phyloP scores from a whole-genome alignment of 352 stramenopile species.

The Discostella stelligera region DNA sequence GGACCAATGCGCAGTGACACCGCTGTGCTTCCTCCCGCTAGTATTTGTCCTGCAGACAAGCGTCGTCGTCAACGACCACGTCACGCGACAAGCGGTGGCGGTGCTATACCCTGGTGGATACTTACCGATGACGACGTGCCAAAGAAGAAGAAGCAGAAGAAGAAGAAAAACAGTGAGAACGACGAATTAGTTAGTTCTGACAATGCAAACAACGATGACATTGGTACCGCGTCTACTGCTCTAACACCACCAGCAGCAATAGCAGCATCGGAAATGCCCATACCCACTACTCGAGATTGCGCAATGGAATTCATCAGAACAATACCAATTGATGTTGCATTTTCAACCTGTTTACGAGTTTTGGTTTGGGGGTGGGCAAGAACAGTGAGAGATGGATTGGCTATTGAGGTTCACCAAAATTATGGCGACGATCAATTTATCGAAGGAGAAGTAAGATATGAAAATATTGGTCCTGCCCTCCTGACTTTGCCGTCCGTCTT shows the following conservation, averaged over 20 bases:
- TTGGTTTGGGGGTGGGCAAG: constrained; percentile 57
- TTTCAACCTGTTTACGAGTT: constrained; percentile 43
- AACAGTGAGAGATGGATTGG: background rate
- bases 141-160: constrained; percentile 37
- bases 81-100: background rate
- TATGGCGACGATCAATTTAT: background rate
- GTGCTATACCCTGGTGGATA: constrained; percentile 32
- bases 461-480: constrained; percentile 27
- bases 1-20: background rate
- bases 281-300: constrained; percentile 24
- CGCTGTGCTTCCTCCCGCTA: too few relatives aligned
- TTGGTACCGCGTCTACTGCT: background rate
- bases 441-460: background rate
- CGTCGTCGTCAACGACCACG: background rate
- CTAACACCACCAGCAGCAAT: background rate
- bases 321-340: constrained; percentile 49
- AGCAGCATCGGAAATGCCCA: background rate
- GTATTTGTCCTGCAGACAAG: background rate
- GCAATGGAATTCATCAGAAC: constrained; percentile 48
- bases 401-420: background rate
- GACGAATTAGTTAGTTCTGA: background rate
- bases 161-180: background rate
- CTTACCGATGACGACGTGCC: constrained; percentile 22
- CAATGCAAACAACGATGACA: background rate
- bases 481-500: constrained; percentile 23